phyloP scores from a whole-genome alignment of 202 grass and related monocot species.

The Panicum hallii region DNA sequence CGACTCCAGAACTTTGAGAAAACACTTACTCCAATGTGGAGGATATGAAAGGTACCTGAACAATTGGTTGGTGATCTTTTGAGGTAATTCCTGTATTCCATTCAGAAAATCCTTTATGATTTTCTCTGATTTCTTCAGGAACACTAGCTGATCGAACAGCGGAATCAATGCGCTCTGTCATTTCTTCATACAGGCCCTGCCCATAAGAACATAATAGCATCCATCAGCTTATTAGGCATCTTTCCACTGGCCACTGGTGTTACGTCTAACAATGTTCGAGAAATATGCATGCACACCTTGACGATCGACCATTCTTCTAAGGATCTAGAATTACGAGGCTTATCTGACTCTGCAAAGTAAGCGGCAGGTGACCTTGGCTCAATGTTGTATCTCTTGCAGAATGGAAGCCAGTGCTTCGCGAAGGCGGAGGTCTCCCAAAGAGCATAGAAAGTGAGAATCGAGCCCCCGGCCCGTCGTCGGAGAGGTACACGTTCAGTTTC shows the following conservation, averaged over 20 bases:
- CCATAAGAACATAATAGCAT: background rate
- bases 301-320: slow-evolving; percentile 48
- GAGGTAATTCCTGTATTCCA: slow-evolving; percentile 54
- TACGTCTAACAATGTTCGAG: background rate
- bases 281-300: slow-evolving; percentile 49
- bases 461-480: slow-evolving; percentile 69
- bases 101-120: slow-evolving; percentile 61
- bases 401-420: slow-evolving; percentile 66
- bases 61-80: slow-evolving; percentile 68
- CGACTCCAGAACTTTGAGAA: background rate
- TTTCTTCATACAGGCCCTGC: slow-evolving; percentile 64
- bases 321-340: background rate
- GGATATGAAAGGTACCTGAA: slow-evolving; percentile 53
- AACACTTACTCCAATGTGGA: background rate
- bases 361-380: slow-evolving; percentile 62
- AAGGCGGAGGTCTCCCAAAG: slow-evolving; percentile 55
- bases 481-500: slow-evolving; percentile 67
- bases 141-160: slow-evolving; percentile 45
- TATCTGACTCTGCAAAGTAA: slow-evolving; percentile 39
- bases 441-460: slow-evolving; percentile 59
- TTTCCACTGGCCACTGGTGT: background rate
- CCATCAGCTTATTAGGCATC: background rate
- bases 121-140: slow-evolving; percentile 52
- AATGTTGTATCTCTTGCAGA: slow-evolving; percentile 48
- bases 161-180: slow-evolving; percentile 56